Base-by-base conservation (phyloP, 306 rosid species). In the Canavalia ensiformis region DNA sequence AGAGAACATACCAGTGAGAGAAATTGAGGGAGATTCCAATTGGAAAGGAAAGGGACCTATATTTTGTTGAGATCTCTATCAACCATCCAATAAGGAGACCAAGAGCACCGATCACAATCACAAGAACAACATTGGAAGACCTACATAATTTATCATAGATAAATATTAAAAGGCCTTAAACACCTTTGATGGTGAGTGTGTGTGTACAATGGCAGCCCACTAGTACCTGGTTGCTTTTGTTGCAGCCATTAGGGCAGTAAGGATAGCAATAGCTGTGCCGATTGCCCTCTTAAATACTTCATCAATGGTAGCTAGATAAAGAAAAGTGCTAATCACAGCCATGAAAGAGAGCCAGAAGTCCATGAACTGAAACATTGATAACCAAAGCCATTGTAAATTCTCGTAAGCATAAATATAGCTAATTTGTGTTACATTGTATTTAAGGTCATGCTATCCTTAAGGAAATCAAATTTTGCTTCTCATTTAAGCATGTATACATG, bases 321-420 rank as follows among this genome's bases (percentile, higher is more conserved):
- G 85, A 44, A 87, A 91, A 55, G 98, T 94, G 88, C 94, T 94
- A 80, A 90, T 88, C 75, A 91, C 90, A 49, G 98, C 98, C 98
- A 94, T 85, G 92, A 94, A 94, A 63, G 97, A 94, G 68, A 94
- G 94, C 98, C 98, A 94, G 82, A 94, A 89, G 88, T 94, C 98
- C 95, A 94, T 75, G 87, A 94, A 90, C 98, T 94, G 92, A 86
- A 86, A 90, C 55, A 83, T 78, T 58, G 54, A 79, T 62, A 65
- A 5, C 6, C 49, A 31, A 84, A 60, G 52, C 64, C 59, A 39
- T 4, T 5, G 49, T 65, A 65, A 72, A 34, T 56, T 56, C 64
- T 13, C 35, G 39, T 7, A 72, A 45, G 57, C 62, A 83, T 31
- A 34, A 54, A 37, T 34, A 41, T n/a, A 12, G 30, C 41, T 42